Evolutionary conservation across 352 stramenopile genomes (phyloP).

Genomic region (Pythium apleroticum): DNA sequence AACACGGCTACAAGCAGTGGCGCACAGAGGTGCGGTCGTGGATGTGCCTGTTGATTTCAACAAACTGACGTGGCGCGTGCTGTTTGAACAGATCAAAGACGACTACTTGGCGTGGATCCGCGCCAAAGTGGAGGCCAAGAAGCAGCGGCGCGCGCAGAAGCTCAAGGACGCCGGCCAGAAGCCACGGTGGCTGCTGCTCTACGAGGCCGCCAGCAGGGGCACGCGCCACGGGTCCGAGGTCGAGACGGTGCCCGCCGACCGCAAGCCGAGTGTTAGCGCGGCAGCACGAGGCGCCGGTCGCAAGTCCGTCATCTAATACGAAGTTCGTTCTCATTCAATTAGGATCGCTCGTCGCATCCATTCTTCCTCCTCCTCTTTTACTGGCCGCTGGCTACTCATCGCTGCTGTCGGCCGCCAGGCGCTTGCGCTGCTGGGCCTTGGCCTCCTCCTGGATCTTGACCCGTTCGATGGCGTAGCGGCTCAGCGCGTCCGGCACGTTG

Average conservation of each 20-base stretch:
- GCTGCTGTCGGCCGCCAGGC: neutral
- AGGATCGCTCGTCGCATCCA: neutral
- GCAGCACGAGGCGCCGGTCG: neutral
- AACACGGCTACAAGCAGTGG: conserved; percentile 64
- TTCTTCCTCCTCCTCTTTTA: neutral
- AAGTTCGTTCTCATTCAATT: neutral
- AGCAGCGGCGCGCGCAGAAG: conserved; percentile 37
- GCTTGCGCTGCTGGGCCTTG: conserved; percentile 22
- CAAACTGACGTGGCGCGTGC: neutral
- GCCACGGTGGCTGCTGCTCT: conserved; percentile 66
- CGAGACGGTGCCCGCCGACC: neutral
- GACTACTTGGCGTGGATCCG: conserved; percentile 75
- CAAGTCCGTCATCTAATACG: neutral
- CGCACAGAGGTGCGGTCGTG: conserved; percentile 39
- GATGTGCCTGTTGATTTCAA: neutral
- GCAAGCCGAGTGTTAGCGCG: neutral
- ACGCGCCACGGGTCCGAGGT: conserved; percentile 2
- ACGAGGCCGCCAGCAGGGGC: conserved; percentile 51
- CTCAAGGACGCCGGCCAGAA: conserved; percentile 65
- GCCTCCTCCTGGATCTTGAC: conserved; percentile 51
- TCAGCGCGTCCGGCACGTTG: conserved; percentile 55
- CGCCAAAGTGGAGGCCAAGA: conserved; percentile 55
- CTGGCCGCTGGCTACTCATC: neutral
- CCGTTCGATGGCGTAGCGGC: conserved; percentile 67
- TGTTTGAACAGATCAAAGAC: conserved; percentile 51